Conservation (phyloP, 768 basidiomycete species). For the Suillus subluteus region DNA sequence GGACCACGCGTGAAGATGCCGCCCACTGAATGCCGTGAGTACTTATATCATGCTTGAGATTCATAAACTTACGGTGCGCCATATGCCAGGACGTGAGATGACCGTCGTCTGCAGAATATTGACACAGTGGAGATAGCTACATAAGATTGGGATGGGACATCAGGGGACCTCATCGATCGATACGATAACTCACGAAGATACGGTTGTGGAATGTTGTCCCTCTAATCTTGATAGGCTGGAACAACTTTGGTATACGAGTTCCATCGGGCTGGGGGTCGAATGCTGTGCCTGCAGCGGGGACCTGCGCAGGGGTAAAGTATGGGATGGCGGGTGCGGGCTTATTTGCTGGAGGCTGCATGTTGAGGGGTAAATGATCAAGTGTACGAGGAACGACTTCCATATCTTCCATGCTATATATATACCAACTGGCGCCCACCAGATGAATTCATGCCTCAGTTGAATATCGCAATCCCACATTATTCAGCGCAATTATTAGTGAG, state of each 20-base stretch:
- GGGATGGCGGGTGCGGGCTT: slow-evolving; percentile 43
- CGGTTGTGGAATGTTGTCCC: slow-evolving; percentile 57
- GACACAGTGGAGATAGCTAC: slow-evolving; percentile 59
- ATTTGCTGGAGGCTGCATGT: slow-evolving; percentile 31
- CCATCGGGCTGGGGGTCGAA: slow-evolving; percentile 43
- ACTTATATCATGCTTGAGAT: background rate
- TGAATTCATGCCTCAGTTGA: background rate
- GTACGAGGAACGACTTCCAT: too few species aligned
- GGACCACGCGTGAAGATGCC: slow-evolving; percentile 57
- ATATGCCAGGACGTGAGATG: slow-evolving; percentile 57
- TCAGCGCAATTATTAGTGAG: background rate
- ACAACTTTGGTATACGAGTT: slow-evolving; percentile 46
- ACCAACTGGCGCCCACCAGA: background rate
- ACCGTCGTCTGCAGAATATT: slow-evolving; percentile 62
- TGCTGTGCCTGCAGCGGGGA: slow-evolving; percentile 48
- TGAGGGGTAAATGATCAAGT: background rate
- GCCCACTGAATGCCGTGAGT: slow-evolving; percentile 40
- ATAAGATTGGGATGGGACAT: background rate
- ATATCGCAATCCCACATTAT: slow-evolving; percentile 1
- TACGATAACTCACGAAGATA: slow-evolving; percentile 46
- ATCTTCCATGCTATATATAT: background rate
- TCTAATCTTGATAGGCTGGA: slow-evolving; percentile 59
- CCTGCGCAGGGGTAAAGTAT: slow-evolving; percentile 52
- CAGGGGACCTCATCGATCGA: background rate
- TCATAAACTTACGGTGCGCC: slow-evolving; percentile 43